Conservation (phyloP, 805 yeast species). For the Middelhovenomyces tepae region DNA sequence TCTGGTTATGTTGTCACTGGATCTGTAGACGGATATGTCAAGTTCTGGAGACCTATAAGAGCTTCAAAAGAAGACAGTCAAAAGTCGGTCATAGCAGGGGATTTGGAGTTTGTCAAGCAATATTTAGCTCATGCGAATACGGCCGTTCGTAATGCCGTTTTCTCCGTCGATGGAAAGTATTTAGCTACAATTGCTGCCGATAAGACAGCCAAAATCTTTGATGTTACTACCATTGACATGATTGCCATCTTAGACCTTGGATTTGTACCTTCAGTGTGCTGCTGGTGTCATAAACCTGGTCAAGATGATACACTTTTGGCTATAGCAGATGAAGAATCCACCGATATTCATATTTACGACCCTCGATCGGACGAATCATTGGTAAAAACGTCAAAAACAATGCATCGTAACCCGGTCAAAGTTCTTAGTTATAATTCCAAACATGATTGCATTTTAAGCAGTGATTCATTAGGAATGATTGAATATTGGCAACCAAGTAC, state of each 20-base stretch:
- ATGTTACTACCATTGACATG: constrained; percentile 30
- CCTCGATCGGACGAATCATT: constrained; percentile 15
- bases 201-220: constrained; percentile 26
- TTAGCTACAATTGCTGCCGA: constrained; percentile 22
- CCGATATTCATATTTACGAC: constrained; percentile 19
- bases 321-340: constrained; percentile 14
- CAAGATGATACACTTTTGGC: constrained; percentile 12
- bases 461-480: constrained; percentile 27
- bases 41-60: constrained; percentile 29
- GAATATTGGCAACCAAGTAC: constrained; percentile 29
- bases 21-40: constrained; percentile 29
- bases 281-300: constrained; percentile 20
- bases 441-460: constrained; percentile 23
- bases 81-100: constrained; percentile 8
- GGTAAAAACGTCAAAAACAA: constrained; percentile 7
- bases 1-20: constrained; percentile 23
- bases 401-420: constrained; percentile 22
- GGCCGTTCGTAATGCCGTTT: constrained; percentile 12
- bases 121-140: constrained; percentile 19
- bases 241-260: constrained; percentile 25
- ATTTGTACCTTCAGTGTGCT: constrained; percentile 21
- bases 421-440: constrained; percentile 19
- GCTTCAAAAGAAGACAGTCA: constrained; percentile 8
- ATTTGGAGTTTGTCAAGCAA: constrained; percentile 28
- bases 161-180: constrained; percentile 19